Percentiles rank a stretch among this genome's conserved stretches.
Conservation (phyloP, 2,329 filamentous ascomycete species). For the Xylaria polymorpha region DNA sequence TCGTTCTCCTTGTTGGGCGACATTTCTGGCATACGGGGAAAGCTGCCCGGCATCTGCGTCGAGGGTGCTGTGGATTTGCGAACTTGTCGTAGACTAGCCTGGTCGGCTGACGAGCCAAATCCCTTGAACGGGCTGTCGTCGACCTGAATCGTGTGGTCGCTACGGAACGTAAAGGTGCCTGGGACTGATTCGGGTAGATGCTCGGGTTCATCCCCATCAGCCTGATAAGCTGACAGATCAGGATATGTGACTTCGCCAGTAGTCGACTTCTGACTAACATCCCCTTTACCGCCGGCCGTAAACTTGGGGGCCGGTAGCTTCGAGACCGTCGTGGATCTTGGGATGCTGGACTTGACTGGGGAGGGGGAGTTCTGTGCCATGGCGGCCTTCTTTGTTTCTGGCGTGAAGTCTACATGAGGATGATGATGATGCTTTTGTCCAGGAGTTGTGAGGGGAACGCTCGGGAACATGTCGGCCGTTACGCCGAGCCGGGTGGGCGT, state of each 20-base stretch:
- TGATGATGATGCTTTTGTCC: conserved; percentile 76
- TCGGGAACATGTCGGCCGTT: conserved; percentile 64
- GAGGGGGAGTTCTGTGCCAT: conserved; percentile 65
- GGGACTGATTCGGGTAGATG: conserved; percentile 57
- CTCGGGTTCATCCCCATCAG: conserved; percentile 40
- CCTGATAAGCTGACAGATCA: conserved; percentile 59
- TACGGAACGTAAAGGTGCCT: conserved; percentile 73
- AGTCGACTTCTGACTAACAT: conserved; percentile 42
- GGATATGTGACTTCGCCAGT: conserved; percentile 61
- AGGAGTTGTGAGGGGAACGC: conserved; percentile 71
- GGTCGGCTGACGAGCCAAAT: conserved; percentile 69
- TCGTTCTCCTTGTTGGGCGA: conserved; percentile 53
- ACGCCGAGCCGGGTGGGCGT: conserved; percentile 58
- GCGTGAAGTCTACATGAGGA: conserved; percentile 86
- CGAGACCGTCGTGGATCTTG: conserved; percentile 55
- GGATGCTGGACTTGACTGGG: conserved; percentile 62
- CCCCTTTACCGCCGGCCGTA: conserved; percentile 49
- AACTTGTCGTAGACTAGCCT: conserved; percentile 70
- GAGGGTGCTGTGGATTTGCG: conserved; percentile 61
- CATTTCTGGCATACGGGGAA: conserved; percentile 54
- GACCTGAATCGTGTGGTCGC: conserved; percentile 72
- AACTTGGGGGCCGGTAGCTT: conserved; percentile 52
- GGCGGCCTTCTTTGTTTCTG: conserved; percentile 68
- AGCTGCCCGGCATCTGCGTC: conserved; percentile 66
- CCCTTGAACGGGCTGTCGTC: conserved; percentile 59